Percentiles rank a stretch among this genome's conserved stretches.
Conservation (phyloP, 2,329 filamentous ascomycete species). For the Cladosporium halotolerans region DNA sequence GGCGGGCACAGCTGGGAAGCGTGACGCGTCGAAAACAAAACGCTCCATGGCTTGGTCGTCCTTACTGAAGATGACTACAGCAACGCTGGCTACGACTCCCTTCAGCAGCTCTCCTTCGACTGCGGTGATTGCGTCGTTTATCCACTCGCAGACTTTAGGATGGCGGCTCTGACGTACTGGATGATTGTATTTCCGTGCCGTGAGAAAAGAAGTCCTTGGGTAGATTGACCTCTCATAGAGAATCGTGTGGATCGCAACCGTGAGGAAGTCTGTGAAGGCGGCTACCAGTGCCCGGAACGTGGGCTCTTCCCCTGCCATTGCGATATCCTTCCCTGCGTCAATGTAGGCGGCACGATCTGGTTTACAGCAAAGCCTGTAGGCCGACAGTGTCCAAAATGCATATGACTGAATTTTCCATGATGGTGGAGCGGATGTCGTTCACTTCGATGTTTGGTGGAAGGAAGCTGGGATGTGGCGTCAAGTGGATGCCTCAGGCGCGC, state of each 20-base stretch:
- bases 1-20: constrained; percentile 46
- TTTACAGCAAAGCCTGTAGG: no score
- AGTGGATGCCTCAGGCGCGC: no score
- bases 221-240: constrained; percentile 79
- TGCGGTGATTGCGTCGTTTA: constrained; percentile 71
- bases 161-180: constrained; percentile 81
- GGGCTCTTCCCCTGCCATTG: constrained; percentile 10
- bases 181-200: constrained; percentile 74
- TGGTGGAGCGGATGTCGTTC: no score
- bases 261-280: constrained; percentile 73
- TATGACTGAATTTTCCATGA: no score
- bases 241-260: constrained; percentile 76
- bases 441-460: no score
- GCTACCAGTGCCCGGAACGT: constrained; percentile 54
- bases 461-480: no score
- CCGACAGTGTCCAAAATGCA: no score
- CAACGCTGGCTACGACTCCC: constrained; percentile 49
- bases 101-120: constrained; percentile 63
- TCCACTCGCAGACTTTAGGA: constrained; percentile 78
- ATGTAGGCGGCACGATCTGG: no score
- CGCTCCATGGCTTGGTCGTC: constrained; percentile 51
- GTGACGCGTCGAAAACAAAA: constrained; percentile 55
- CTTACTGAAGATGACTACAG: constrained; percentile 50
- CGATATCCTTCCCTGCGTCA: no score
- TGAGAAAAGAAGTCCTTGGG: constrained; percentile 68